Percentiles rank a stretch among this genome's conserved stretches.
Evolutionary conservation across 345 rosid genomes (phyloP).

Genomic region (Syzygium grande): DNA sequence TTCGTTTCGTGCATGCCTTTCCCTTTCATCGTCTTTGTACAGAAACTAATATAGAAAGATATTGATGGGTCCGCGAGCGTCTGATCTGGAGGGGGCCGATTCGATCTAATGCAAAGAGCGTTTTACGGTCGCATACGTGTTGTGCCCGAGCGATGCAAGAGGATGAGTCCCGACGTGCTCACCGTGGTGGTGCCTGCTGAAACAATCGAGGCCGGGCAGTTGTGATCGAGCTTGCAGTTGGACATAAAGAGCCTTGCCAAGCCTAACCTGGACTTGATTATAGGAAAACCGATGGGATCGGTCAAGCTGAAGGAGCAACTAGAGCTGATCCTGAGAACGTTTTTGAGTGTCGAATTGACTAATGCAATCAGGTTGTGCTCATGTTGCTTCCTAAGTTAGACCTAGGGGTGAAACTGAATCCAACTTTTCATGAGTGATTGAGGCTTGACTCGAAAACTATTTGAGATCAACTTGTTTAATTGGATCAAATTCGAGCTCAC

Average conservation of each 20-base stretch:
- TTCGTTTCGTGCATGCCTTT: neutral
- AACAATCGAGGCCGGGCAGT: neutral
- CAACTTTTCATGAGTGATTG: too few relatives aligned
- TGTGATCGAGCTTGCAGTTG: neutral
- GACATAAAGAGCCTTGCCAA: neutral
- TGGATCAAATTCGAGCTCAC: neutral
- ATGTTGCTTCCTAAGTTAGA: neutral
- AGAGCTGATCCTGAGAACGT: neutral
- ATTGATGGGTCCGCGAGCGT: neutral
- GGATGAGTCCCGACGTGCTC: neutral
- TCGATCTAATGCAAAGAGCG: neutral
- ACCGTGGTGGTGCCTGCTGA: rapidly evolving
- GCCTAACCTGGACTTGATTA: neutral
- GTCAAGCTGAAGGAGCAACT: neutral
- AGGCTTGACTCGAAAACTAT: neutral
- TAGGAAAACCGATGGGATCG: neutral
- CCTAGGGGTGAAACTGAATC: neutral
- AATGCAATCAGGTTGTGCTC: neutral
- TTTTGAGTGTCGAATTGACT: neutral
- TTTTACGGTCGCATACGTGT: too few relatives aligned
- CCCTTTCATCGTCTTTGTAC: neutral
- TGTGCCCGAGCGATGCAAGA: too few relatives aligned
- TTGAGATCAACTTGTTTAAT: neutral
- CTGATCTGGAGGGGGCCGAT: neutral
- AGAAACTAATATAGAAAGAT: neutral